Evolutionary conservation across 257 asterid genomes (phyloP).

Genomic region (Petunia axillaris): DNA sequence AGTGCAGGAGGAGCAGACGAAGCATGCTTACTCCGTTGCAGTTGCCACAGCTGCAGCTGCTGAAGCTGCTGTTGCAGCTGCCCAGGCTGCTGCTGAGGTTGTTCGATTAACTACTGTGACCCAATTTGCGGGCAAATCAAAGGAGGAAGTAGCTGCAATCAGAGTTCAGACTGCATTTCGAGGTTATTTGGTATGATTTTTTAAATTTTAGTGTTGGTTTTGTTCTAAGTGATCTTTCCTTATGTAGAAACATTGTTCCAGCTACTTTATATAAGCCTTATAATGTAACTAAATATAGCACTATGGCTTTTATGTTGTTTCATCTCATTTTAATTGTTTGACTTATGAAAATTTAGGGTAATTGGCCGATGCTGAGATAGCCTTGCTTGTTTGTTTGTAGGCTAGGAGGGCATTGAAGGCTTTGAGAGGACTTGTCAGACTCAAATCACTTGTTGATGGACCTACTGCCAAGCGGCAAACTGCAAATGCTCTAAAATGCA

Average conservation of each 20-base stretch:
- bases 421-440: slow-evolving; percentile 85
- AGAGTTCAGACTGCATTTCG: slow-evolving; percentile 91
- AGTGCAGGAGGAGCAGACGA: slow-evolving; percentile 61
- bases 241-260: background rate
- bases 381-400: slow-evolving; percentile 43
- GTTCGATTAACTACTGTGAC: slow-evolving; percentile 47
- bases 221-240: slow-evolving; percentile 16
- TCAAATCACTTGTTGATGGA: slow-evolving; percentile 86
- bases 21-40: slow-evolving; percentile 69
- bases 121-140: slow-evolving; percentile 60
- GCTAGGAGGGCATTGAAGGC: slow-evolving; percentile 92
- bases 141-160: slow-evolving; percentile 83
- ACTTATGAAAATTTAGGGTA: background rate
- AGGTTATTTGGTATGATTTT: slow-evolving; percentile 73
- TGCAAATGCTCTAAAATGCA: slow-evolving; percentile 75
- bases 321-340: background rate
- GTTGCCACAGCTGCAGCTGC: slow-evolving; percentile 76
- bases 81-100: slow-evolving; percentile 78
- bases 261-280: too few species aligned
- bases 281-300: too few species aligned
- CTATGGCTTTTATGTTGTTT: background rate
- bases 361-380: background rate
- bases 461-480: slow-evolving; percentile 85
- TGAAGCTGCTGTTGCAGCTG: slow-evolving; percentile 75
- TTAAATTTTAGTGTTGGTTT: background rate